Base-by-base conservation (phyloP, 192 early-diverging fungal genomes). In the Coemansia sp. region DNA sequence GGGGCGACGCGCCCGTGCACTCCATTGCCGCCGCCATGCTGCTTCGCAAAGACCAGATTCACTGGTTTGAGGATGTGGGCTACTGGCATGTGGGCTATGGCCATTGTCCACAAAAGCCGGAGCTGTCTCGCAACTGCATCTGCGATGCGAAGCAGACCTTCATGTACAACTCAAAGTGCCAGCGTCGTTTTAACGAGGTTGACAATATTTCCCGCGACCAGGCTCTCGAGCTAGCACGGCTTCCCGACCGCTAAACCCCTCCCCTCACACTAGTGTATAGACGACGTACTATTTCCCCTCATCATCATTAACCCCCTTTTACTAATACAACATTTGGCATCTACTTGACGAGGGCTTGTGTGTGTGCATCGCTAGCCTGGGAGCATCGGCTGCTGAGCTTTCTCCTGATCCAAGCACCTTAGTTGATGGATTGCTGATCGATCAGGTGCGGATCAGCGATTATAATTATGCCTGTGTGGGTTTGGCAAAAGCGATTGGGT, bases 31-130 rank as follows among this genome's bases (percentile, higher is more conserved):
- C 79, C 6, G 73, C 81, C 17, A 58, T 89, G 19, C 70, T 83
- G 4, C 55, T 87, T 52, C 49, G 56, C n/a, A 86, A 82, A 25
- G 77, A 81, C 26, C 73, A 87, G 57, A 64, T 89, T 5, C 84
- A 86, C 42, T 89, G 82, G 63, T 89, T 88, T 58, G 82, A 88
- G 51, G 83, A 88, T 49, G 69, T 88, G 37, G 86, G 83, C 5
- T 87, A 87, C 57, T 64, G 81, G 18, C 85, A 88, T 51, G 60
- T 77, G 19, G 65, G 71, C 6, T 78, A 83, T 48, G 54, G 68
- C 23, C 86, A 88, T 42, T 90, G 90, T 53, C 87, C 89, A 1
- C 65, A 80, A 11, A 74, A 83, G 22, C 69, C 76, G n/a, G 62
- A 56, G 26, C 58, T 77, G 65, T 27, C 15, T 13, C 39, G 45